Base-by-base conservation (phyloP, 148 eudicot species). In the Drosera capensis region DNA sequence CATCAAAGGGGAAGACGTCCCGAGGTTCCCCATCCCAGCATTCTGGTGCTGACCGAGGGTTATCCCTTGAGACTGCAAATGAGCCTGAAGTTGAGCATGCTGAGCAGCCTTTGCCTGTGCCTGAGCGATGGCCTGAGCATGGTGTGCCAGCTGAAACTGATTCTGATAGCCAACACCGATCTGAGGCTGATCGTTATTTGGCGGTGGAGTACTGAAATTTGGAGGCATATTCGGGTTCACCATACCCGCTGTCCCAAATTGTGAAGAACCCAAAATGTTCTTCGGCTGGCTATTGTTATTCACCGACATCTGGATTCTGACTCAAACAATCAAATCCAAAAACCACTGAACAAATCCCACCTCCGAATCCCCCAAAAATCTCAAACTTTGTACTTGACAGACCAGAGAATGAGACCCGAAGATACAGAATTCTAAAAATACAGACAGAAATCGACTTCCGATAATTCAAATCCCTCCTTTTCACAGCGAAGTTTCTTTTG, bases 11-110 rank as follows among this genome's bases (percentile, higher is more conserved):
- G 74, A 68, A 25, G 77, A 46, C 2, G 59, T 37, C 36, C 74
- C 78, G 20, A 65, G 25, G 36, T 62, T 64, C 5, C 68, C 72
- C 6, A 77, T 56, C 48, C 92, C 86, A 23, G 65, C 19, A 2
- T 58, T 25, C 49, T 71, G 82, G 3, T 64, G 58, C 56, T 65
- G 90, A 58, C 67, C 67, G 11, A 79, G 49, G 17, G 74, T 42
- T 21, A 75, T 36, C 45, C 86, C 86, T 47, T 82, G 87, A 46
- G 78, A 80, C 40, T 79, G 96, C 30, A 82, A 43, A 45, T 78
- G 86, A 14, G 78, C 78, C 40, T 59, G 80, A 20, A 79, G 67
- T 34, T 70, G 83, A 22, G 81, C 79, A 29, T 75, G 75, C 17
- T 55, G 55, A 18, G 57, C 49, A 12, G 71, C 77, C 14, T 63